phyloP scores from a whole-genome alignment of 1,284 basidiomycete genomes.

The Thecaphora frezii region DNA sequence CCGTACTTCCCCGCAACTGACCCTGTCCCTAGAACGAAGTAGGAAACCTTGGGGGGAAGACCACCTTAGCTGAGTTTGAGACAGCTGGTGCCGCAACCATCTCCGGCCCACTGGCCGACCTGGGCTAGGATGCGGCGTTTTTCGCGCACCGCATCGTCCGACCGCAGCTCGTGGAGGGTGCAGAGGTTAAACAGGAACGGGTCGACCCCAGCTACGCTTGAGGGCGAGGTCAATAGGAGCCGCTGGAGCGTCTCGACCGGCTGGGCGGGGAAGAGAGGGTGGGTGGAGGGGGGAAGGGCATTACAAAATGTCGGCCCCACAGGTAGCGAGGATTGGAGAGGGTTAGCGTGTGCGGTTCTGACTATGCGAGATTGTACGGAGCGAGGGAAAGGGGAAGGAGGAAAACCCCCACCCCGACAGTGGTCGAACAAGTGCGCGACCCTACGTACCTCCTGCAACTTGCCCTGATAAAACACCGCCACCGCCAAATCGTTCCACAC shows the following conservation, averaged over 20 bases:
- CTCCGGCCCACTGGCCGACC: constrained; percentile 25
- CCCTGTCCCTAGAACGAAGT: too few species aligned
- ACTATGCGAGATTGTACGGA: constrained; percentile 5
- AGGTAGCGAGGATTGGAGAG: constrained; percentile 3
- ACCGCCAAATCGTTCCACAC: neutral
- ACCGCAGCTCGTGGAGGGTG: constrained; percentile 40
- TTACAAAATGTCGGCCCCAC: too few species aligned
- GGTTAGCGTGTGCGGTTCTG: neutral
- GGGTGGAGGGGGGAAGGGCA: too few species aligned
- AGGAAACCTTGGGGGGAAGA: too few species aligned
- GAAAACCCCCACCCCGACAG: too few species aligned
- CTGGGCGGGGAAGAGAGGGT: constrained; percentile 13
- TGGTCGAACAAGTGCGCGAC: neutral
- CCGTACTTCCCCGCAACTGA: too few species aligned
- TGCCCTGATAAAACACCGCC: neutral
- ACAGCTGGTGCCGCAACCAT: constrained; percentile 12
- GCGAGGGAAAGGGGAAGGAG: neutral
- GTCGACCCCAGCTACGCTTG: constrained; percentile 9
- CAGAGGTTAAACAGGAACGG: constrained; percentile 38
- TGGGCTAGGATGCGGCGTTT: constrained; percentile 18
- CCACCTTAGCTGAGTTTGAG: constrained; percentile 29
- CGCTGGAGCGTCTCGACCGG: constrained; percentile 17
- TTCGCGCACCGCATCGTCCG: constrained; percentile 12
- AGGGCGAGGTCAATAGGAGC: constrained; percentile 6
- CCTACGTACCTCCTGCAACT: neutral